These are phyloP conservation scores for Aspergillus uvarum DNA, from an alignment of 2,329 filamentous ascomycete genomes.

Conservation along the genomic window DNA sequence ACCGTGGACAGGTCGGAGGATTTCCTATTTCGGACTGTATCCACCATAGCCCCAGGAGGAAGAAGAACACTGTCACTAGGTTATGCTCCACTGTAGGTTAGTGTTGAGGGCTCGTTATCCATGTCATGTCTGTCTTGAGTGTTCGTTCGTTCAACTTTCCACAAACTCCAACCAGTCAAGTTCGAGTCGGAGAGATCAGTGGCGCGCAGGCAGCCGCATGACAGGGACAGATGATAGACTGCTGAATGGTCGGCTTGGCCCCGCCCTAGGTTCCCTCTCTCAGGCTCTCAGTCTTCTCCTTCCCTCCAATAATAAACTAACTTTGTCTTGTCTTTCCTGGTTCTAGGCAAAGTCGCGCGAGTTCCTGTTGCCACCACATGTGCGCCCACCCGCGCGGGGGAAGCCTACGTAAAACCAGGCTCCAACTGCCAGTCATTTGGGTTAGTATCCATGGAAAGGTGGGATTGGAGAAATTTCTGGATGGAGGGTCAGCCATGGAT, in stretches of 20 bases:
- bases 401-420: not conserved
- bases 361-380: not conserved
- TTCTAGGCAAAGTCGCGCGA: not conserved
- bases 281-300: not conserved
- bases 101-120: no score
- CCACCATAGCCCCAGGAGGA: no score
- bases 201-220: not conserved
- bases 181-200: not conserved
- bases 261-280: no score
- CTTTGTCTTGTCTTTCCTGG: not conserved
- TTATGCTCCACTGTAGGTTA: no score
- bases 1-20: no score
- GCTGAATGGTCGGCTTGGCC: not conserved
- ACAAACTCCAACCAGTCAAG: not conserved
- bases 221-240: not conserved
- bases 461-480: not conserved
- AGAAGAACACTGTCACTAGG: no score
- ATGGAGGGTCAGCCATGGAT: not conserved
- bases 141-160: not conserved
- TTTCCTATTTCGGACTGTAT: no score
- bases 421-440: not conserved
- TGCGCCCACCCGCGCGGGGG: not conserved
- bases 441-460: not conserved
- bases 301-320: no score
- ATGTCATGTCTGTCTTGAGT: not conserved